Evolutionary conservation across 345 rosid species (phyloP).

Genomic region (Turritis glabra): DNA sequence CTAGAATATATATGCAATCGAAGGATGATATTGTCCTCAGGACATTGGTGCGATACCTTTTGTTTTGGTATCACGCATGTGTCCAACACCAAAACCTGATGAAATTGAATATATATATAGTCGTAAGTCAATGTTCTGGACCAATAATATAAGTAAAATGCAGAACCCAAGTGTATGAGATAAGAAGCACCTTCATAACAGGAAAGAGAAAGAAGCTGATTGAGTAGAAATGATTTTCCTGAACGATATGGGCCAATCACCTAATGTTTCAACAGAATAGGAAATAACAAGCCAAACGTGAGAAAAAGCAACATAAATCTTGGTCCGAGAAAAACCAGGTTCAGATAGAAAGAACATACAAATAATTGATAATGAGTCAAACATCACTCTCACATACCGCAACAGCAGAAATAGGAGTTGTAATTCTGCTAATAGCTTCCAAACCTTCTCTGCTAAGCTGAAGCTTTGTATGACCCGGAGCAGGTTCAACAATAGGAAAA

Average conservation of each 20-base stretch:
- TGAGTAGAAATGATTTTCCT: conserved; percentile 96
- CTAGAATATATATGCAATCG: not conserved
- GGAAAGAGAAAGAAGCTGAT: conserved; percentile 98
- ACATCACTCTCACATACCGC: conserved; percentile 64
- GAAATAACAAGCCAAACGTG: conserved; percentile 23
- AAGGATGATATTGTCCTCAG: not conserved
- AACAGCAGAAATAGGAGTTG: conserved; percentile 85
- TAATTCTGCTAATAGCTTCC: conserved; percentile 84
- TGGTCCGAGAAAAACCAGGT: conserved; percentile 9
- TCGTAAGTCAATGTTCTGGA: not conserved
- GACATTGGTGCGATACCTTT: conserved; percentile 59
- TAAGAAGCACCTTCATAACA: conserved; percentile 81
- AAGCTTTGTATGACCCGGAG: conserved; percentile 95
- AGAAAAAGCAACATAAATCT: conserved; percentile 1
- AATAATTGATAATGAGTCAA: conserved; percentile 35
- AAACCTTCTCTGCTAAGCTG: conserved; percentile 88
- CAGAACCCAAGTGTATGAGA: conserved; percentile 22
- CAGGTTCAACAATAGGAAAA: conserved; percentile 95
- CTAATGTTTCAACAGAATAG: conserved; percentile 51
- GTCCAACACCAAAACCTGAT: conserved; percentile 99
- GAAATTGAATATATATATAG: not conserved
- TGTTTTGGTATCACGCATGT: conserved; percentile 99
- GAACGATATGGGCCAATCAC: conserved; percentile 99
- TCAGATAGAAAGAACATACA: conserved; percentile 27
- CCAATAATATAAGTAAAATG: not conserved